A percentile compares a stretch with the other conserved stretches of the same genome.
Evolutionary conservation across 1,284 basidiomycete genomes (phyloP).

Genomic region (Ustilago xerochloae): DNA sequence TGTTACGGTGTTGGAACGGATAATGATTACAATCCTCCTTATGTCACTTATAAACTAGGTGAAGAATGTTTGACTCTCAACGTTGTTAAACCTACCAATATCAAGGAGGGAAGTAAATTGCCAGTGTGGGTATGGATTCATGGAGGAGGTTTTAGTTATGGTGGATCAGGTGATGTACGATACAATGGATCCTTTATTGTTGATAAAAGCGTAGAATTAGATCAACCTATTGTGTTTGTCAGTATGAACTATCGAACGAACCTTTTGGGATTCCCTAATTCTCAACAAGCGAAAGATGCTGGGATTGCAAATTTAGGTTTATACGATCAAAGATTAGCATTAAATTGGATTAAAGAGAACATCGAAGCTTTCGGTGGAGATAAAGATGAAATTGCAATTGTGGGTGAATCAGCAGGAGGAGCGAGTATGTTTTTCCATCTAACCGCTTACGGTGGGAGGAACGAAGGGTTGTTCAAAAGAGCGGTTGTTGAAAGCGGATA

Average conservation of each 20-base stretch:
- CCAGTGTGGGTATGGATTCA: constrained; percentile 41
- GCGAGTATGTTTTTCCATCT: constrained; percentile 32
- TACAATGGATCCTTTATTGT: constrained; percentile 44
- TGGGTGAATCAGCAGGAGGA: constrained; percentile 51
- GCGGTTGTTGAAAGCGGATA: constrained; percentile 23
- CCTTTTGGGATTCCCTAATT: constrained; percentile 18
- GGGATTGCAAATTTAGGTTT: constrained; percentile 26
- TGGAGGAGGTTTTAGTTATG: constrained; percentile 38
- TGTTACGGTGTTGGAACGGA: constrained; percentile 29
- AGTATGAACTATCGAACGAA: constrained; percentile 32
- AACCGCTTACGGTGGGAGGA: constrained; percentile 18
- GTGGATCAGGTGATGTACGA: constrained; percentile 18
- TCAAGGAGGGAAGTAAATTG: constrained; percentile 4
- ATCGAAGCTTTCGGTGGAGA: constrained; percentile 53
- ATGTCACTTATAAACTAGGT: constrained; percentile 40
- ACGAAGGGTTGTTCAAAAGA: constrained; percentile 25
- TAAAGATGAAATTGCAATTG: constrained; percentile 29
- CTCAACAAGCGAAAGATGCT: constrained; percentile 6
- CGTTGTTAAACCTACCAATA: constrained; percentile 24
- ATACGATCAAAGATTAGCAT: constrained; percentile 49
- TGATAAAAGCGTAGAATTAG: constrained; percentile 30
- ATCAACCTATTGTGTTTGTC: constrained; percentile 31
- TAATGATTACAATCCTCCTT: constrained; percentile 31
- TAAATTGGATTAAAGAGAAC: constrained; percentile 50
- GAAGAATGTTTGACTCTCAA: constrained; percentile 46